phyloP scores from a whole-genome alignment of 108 stramenopile genomes.

The Nannochloropsis gaditana region DNA sequence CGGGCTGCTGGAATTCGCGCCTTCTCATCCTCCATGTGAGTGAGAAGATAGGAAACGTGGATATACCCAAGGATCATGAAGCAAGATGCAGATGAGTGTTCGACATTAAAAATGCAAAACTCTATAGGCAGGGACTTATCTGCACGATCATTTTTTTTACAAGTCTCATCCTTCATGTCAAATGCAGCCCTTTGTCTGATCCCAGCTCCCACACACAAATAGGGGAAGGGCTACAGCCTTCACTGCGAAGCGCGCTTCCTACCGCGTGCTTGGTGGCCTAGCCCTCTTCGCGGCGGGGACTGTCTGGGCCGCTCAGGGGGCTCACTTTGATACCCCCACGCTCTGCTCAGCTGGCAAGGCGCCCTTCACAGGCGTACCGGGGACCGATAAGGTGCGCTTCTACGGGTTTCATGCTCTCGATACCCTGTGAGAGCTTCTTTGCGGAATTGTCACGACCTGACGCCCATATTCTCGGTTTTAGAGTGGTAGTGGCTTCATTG shows the following conservation, averaged over 20 bases:
- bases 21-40: constrained; percentile 12
- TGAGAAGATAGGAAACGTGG: neutral
- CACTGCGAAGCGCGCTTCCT: neutral
- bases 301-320: neutral
- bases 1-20: neutral
- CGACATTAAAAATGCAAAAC: neutral
- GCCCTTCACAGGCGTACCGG: constrained; percentile 45
- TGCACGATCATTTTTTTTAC: no score
- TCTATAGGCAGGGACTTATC: neutral
- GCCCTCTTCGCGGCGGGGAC: neutral
- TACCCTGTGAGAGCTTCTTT: neutral
- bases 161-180: neutral
- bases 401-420: constrained; percentile 28
- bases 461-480: neutral
- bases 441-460: neutral
- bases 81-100: neutral
- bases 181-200: neutral
- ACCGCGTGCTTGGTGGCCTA: neutral
- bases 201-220: neutral
- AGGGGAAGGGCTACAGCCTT: neutral
- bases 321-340: neutral
- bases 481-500: neutral
- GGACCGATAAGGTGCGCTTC: constrained; percentile 36
- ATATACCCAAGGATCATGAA: neutral
- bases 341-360: neutral